Evolutionary conservation across 352 stramenopile genomes (phyloP).

Genomic region (Globisporangium mamillatum): DNA sequence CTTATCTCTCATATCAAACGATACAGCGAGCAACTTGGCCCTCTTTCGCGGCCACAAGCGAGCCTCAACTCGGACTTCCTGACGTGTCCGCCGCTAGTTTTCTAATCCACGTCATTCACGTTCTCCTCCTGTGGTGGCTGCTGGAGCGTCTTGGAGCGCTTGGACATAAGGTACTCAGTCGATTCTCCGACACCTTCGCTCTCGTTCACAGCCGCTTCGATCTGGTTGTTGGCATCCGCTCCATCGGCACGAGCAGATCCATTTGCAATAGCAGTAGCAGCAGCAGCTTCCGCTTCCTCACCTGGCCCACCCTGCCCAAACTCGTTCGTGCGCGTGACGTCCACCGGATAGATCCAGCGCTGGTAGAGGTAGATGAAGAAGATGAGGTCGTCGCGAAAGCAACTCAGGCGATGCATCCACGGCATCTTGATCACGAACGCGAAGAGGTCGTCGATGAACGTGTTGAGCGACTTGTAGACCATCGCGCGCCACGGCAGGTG

Average conservation of each 20-base stretch:
- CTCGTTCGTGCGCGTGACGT: conserved; percentile 91
- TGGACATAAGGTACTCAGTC: conserved; percentile 59
- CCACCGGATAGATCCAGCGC: conserved; percentile 95
- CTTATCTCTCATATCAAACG: no score
- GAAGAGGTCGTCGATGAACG: conserved; percentile 98
- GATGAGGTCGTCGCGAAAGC: conserved; percentile 99
- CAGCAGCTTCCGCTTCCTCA: conserved; percentile 19
- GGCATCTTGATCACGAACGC: conserved; percentile 98
- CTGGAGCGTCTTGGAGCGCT: conserved; percentile 41
- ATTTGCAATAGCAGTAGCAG: conserved; percentile 13
- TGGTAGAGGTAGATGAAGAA: conserved; percentile 99
- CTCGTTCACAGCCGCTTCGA: conserved; percentile 12
- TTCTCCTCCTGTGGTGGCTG: conserved; percentile 7
- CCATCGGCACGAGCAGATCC: neutral
- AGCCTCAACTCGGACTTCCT: no score
- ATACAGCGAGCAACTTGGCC: no score
- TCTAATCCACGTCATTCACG: conserved; percentile 11
- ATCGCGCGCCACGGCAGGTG: conserved; percentile 97
- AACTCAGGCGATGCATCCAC: conserved; percentile 97
- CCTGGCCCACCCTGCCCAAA: conserved; percentile 87
- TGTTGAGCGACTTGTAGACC: conserved; percentile 98
- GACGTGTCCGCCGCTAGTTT: no score
- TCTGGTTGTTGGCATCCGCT: neutral
- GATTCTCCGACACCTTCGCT: conserved; percentile 26
- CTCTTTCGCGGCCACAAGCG: no score